A percentile compares a stretch with the other conserved stretches of the same genome.
These are phyloP conservation scores for Phytophthora palmivora DNA, from an alignment of 352 stramenopile species.

Conservation along the genomic window DNA sequence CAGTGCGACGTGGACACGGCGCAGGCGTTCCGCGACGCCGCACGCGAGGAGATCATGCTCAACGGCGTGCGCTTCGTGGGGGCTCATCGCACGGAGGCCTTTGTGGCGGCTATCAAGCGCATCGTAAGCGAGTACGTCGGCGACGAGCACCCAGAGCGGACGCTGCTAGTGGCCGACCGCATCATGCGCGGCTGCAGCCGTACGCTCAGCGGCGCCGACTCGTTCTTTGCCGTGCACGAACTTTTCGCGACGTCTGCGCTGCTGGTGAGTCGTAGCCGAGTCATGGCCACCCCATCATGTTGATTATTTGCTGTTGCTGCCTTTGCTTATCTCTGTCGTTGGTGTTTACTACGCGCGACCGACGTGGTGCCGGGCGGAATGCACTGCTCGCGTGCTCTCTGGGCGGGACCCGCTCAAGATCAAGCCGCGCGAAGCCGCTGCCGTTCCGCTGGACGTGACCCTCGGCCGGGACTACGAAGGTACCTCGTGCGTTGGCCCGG, in stretches of 20 bases:
- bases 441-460: conserved; percentile 65
- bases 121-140: conserved; percentile 60
- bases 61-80: conserved; percentile 81
- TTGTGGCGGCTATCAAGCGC: conserved; percentile 77
- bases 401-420: conserved; percentile 44
- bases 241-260: conserved; percentile 64
- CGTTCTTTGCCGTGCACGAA: conserved; percentile 79
- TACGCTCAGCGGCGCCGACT: conserved; percentile 78
- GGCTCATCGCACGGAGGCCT: conserved; percentile 73
- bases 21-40: conserved; percentile 73
- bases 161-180: conserved; percentile 60
- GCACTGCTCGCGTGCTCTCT: conserved; percentile 14
- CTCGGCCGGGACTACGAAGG: conserved; percentile 56
- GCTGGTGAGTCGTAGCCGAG: conserved; percentile 43
- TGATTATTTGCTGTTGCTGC: not conserved
- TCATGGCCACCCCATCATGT: not conserved
- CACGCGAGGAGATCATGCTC: conserved; percentile 76
- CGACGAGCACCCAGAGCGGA: conserved; percentile 46
- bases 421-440: conserved; percentile 55
- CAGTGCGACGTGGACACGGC: conserved; percentile 73
- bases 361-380: not conserved
- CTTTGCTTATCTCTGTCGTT: not conserved
- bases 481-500: conserved; percentile 36
- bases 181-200: conserved; percentile 78
- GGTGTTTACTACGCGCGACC: conserved; percentile 7